phyloP scores from a whole-genome alignment of 352 stramenopile genomes.

The Globisporangium paroecandrum region DNA sequence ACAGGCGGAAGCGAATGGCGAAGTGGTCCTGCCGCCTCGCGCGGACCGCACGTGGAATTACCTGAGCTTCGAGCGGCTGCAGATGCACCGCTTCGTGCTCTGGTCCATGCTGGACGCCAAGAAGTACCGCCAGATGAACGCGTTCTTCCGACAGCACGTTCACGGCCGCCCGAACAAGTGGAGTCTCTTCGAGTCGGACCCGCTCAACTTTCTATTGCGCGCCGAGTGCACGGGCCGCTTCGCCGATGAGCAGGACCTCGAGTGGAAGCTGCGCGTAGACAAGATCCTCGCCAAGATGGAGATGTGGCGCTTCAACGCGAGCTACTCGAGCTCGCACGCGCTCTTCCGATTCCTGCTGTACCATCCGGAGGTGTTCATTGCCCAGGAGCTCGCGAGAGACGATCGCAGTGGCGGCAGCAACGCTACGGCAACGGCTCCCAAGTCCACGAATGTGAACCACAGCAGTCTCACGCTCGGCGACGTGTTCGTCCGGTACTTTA shows the following conservation, averaged over 20 bases:
- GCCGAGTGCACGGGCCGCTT: conserved; percentile 56
- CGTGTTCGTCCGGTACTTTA: conserved; percentile 46
- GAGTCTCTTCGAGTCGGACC: conserved; percentile 50
- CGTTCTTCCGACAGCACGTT: conserved; percentile 49
- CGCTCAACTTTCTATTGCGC: conserved; percentile 63
- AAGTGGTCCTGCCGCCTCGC: conserved; percentile 21
- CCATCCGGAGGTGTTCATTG: conserved; percentile 38
- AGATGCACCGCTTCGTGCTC: conserved; percentile 61
- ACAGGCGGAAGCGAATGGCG: conserved; percentile 26
- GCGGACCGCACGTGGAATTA: conserved; percentile 36
- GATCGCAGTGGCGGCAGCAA: background rate
- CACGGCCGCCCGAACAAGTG: conserved; percentile 35
- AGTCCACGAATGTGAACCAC: background rate
- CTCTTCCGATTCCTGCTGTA: conserved; percentile 63
- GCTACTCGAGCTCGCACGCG: conserved; percentile 59
- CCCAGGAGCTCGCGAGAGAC: background rate
- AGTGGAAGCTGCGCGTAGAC: conserved; percentile 35
- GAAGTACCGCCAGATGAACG: conserved; percentile 26
- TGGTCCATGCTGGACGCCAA: conserved; percentile 53
- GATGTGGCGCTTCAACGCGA: conserved; percentile 32
- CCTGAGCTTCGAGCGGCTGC: conserved; percentile 40
- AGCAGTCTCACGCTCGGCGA: conserved; percentile 19
- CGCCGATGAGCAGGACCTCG: conserved; percentile 28
- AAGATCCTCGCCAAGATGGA: conserved; percentile 45
- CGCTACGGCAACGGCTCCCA: background rate